These are phyloP conservation scores for Cymbopogon flexuosus DNA, from an alignment of 202 grass and related monocot genomes.

Conservation along the genomic window DNA sequence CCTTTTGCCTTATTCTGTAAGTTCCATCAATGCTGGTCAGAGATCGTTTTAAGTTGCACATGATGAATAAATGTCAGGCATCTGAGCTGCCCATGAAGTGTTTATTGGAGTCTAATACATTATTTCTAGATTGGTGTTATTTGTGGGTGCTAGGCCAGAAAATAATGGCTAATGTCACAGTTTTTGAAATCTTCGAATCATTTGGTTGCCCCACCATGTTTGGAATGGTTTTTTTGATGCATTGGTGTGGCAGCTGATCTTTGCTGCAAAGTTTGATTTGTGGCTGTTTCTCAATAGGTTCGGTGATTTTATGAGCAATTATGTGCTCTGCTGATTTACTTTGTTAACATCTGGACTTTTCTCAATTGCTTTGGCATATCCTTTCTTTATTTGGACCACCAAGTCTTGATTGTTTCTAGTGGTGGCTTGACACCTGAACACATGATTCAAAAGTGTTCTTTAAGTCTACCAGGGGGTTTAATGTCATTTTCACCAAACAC, in stretches of 20 bases:
- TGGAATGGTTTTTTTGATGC: neutral
- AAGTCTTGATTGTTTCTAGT: neutral
- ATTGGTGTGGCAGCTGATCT: neutral
- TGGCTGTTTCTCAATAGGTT: neutral
- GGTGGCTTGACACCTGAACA: neutral
- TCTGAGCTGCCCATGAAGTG: neutral
- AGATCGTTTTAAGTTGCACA: conserved; percentile 15
- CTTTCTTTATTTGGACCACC: neutral
- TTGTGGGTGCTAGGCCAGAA: neutral
- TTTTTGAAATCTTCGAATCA: neutral
- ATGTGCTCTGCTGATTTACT: neutral
- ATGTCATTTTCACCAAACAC: neutral
- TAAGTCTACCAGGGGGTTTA: neutral
- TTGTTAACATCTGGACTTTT: neutral
- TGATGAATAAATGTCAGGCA: neutral
- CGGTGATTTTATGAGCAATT: neutral
- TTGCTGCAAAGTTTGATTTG: neutral
- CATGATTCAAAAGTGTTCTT: neutral
- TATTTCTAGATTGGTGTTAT: neutral
- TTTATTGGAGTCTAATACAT: neutral
- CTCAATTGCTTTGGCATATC: neutral
- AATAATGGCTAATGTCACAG: neutral
- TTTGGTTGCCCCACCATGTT: neutral
- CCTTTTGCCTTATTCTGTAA: conserved; percentile 1
- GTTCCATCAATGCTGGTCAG: neutral